A percentile compares a stretch with the other conserved stretches of the same genome.
These are phyloP conservation scores for Histomonas meleagridis DNA, from an alignment of 208 protist species.

Conservation along the genomic window DNA sequence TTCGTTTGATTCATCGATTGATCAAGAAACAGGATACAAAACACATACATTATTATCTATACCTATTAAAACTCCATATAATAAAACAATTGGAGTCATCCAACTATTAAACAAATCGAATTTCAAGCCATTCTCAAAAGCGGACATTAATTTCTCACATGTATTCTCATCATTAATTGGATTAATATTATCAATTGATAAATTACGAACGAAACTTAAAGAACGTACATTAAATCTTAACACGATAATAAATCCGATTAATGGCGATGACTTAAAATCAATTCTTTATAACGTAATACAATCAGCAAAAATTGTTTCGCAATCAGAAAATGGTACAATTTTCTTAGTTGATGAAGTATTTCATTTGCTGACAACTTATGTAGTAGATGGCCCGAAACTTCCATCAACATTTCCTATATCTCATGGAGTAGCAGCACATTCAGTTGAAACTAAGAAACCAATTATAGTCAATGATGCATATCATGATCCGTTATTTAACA, in stretches of 20 bases:
- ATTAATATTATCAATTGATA: too few relatives aligned
- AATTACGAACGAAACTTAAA: too few relatives aligned
- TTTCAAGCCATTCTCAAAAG: neutral
- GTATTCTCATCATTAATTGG: neutral
- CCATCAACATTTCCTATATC: neutral
- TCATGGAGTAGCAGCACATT: neutral
- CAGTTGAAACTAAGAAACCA: neutral
- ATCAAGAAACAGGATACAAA: neutral
- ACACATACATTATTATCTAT: neutral
- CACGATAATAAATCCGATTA: too few relatives aligned
- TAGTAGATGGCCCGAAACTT: neutral
- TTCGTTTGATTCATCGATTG: neutral
- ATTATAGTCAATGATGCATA: neutral
- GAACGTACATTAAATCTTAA: too few relatives aligned
- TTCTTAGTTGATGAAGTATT: neutral
- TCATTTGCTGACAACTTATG: neutral
- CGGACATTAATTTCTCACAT: neutral
- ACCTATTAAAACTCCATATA: neutral
- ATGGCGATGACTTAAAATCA: too few relatives aligned
- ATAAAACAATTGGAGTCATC: neutral
- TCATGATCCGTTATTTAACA: neutral
- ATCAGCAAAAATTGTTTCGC: neutral
- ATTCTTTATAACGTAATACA: neutral
- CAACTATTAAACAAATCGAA: conserved; percentile 7
- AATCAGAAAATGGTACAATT: neutral